Evolutionary conservation across 2,329 filamentous ascomycete genomes (phyloP), one percentile per base, ranked within the genome.

Genomic region (Fusarium gaditjirri): DNA sequence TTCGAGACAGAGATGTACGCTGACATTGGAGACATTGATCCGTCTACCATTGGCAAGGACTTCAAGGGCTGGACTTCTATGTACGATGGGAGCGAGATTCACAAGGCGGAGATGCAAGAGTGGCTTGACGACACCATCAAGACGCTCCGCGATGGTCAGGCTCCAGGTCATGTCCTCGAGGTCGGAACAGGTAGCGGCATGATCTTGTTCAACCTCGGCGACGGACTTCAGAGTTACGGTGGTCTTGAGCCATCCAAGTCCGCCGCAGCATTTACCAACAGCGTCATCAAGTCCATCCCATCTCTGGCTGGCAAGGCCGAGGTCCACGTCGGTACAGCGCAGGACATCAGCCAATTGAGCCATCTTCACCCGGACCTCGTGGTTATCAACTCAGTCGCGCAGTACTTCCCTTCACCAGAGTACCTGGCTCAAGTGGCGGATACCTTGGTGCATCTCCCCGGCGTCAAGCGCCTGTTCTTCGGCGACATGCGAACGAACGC

Each of bases 41-140:
- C 53, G 0, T 25, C 21, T 4, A 29, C 21, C 1, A 36, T 58
- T 27, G 55, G 55, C 3, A 36, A 27, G 2, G 55, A 58, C 25
- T 58, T 58, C 5, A 38, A 49, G 21, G 42, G 33, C 4, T 50
- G 55, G 55, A 50, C 42, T 1, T 58, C 55, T 12, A 58, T 50
- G 55, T 58, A 58, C 5, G 54, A 57, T 1, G 54, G 54, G 13
- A 43, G 13, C 16, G 39, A 46, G 9, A 57, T 57, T 7, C 41
- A 57, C 10, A 46, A 36, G 39, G 23, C 8, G 5, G 41, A 57
- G 41, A 80, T 81, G 79, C 56, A 75, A 6, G 78, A 79, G 50
- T 81, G 79, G 79, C 68, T 81, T 1, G 74, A 79, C 13, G 79
- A 80, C 16, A 78, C 78, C 2, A 76, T 80, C 2, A 19, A 54